Evolutionary conservation across 257 asterid genomes (phyloP).

Genomic region (Linderniella brevidens): DNA sequence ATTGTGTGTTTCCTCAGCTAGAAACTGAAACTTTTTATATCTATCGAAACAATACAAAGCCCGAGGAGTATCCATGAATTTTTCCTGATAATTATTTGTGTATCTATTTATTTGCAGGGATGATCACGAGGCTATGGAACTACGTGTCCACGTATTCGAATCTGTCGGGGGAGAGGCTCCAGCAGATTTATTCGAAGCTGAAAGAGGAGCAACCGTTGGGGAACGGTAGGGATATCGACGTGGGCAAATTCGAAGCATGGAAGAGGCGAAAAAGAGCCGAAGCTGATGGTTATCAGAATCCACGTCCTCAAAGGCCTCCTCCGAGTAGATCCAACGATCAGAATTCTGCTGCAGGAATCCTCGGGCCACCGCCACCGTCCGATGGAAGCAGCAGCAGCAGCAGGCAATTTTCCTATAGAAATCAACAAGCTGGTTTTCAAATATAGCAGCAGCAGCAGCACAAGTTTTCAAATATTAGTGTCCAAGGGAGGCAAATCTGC

Average conservation of each 20-base stretch:
- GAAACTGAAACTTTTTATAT: no score
- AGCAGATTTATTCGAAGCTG: conserved; percentile 77
- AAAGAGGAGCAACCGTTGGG: conserved; percentile 76
- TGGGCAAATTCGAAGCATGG: conserved; percentile 92
- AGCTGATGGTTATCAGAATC: conserved; percentile 46
- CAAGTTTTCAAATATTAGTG: no score
- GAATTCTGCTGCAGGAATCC: conserved; percentile 64
- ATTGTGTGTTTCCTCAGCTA: conserved; percentile 2
- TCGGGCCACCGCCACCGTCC: conserved; percentile 84
- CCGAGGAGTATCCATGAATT: no score
- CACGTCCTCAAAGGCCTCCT: conserved; percentile 43
- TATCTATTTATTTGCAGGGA: conserved; percentile 41
- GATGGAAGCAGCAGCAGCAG: conserved; percentile 46
- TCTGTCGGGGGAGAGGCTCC: conserved; percentile 81
- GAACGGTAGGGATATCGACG: conserved; percentile 71
- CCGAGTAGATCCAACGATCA: conserved; percentile 35
- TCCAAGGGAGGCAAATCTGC: no score
- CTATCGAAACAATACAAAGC: no score
- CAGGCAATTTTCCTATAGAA: conserved; percentile 17
- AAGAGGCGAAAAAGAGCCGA: conserved; percentile 85
- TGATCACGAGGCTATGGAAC: conserved; percentile 88
- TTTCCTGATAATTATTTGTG: neutral
- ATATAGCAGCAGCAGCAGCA: no score
- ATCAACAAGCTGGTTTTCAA: no score
- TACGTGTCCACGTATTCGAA: conserved; percentile 79